Percentiles rank a stretch among this genome's conserved stretches.
Evolutionary conservation across 1,284 basidiomycete species (phyloP).

Genomic region (Athelia psychrophila): DNA sequence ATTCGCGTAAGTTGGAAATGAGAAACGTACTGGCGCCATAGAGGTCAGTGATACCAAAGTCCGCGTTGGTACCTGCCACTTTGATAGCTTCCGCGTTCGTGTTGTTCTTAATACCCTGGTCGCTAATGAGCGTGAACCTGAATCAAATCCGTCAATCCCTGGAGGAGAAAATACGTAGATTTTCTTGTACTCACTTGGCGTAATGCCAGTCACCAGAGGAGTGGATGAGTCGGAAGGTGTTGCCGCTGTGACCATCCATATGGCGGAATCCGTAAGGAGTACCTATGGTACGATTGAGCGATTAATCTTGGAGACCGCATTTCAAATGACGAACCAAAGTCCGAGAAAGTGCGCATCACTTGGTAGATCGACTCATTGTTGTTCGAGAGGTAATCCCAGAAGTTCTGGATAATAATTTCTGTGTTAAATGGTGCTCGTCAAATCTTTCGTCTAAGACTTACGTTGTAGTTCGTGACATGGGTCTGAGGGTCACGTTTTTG

Average conservation of each 20-base stretch:
- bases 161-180: background rate
- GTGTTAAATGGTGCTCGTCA: no score
- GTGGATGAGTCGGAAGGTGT: slow-evolving; percentile 14
- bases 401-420: no score
- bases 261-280: slow-evolving; percentile 1
- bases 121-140: slow-evolving; percentile 13
- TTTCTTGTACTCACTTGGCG: slow-evolving; percentile 14
- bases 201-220: slow-evolving; percentile 15
- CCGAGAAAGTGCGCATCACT: no score
- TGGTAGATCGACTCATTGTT: no score
- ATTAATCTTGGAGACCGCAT: no score
- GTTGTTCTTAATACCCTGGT: slow-evolving; percentile 18
- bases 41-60: slow-evolving; percentile 33
- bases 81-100: slow-evolving; percentile 32
- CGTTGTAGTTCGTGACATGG: no score
- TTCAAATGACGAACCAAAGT: no score
- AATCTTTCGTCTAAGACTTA: no score
- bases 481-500: no score
- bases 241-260: slow-evolving; percentile 16
- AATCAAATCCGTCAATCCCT: background rate
- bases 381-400: no score
- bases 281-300: no score
- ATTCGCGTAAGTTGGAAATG: no score
- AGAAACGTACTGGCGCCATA: slow-evolving; percentile 24
- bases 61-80: slow-evolving; percentile 32